A percentile compares a stretch with the other conserved stretches of the same genome.
phyloP scores from a whole-genome alignment of 1,284 basidiomycete genomes.

The Wallemia hederae region DNA sequence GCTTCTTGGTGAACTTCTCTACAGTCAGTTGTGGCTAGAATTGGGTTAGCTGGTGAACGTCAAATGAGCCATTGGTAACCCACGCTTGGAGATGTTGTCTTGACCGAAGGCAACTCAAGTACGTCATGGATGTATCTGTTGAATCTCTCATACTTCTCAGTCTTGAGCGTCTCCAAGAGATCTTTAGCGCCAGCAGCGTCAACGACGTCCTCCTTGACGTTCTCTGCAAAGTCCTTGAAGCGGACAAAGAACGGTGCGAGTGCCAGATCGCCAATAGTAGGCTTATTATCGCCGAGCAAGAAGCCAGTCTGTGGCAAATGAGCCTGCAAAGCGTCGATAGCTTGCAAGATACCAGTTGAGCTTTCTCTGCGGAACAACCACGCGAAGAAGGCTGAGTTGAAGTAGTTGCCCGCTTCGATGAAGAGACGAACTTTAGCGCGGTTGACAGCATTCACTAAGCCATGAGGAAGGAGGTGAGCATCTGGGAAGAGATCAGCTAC shows the following conservation, averaged over 20 bases:
- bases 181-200: constrained; percentile 21
- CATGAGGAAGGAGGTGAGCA: constrained; percentile 4
- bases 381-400: constrained; percentile 17
- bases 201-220: constrained; percentile 20
- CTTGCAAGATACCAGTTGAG: constrained; percentile 18
- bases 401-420: constrained; percentile 23
- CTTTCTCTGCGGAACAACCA: constrained; percentile 20
- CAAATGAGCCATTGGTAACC: neutral
- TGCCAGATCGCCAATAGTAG: constrained; percentile 27
- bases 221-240: constrained; percentile 17
- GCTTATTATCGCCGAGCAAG: constrained; percentile 22
- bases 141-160: constrained; percentile 17
- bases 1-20: neutral
- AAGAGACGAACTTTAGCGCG: constrained; percentile 31
- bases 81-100: constrained; percentile 17
- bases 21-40: neutral
- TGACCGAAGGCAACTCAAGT: constrained; percentile 22
- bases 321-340: constrained; percentile 19
- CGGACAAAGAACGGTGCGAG: constrained; percentile 23
- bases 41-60: neutral
- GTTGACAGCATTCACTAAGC: constrained; percentile 20
- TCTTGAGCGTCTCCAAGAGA: constrained; percentile 16
- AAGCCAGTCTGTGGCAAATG: constrained; percentile 18
- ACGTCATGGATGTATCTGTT: constrained; percentile 18
- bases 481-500: constrained; percentile 25